Evolutionary conservation across 306 rosid species (phyloP).

Genomic region (Rosa persica): DNA sequence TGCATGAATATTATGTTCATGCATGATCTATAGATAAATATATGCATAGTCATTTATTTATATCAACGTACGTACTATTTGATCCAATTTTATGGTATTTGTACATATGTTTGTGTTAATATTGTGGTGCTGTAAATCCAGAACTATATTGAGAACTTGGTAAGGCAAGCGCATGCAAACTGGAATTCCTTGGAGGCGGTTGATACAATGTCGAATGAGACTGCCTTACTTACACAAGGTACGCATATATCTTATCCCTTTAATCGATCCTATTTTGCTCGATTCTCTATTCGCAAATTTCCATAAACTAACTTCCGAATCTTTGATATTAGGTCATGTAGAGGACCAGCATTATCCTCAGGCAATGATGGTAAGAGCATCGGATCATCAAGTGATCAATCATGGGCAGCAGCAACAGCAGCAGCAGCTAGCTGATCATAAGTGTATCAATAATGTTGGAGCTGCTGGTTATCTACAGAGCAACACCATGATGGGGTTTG

Average conservation of each 20-base stretch:
- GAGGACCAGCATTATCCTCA: conserved; percentile 6
- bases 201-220: conserved; percentile 41
- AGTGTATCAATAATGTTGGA: conserved; percentile 13
- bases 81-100: neutral
- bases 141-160: conserved; percentile 48
- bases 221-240: conserved; percentile 61
- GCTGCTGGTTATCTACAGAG: conserved; percentile 6
- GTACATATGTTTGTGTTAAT: neutral
- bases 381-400: conserved; percentile 23
- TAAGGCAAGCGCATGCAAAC: conserved; percentile 44
- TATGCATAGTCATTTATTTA: neutral
- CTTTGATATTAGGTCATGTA: conserved; percentile 35
- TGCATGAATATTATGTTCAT: neutral
- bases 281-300: neutral
- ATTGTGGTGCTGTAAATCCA: conserved; percentile 18
- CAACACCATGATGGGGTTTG: conserved; percentile 29
- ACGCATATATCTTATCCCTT: too few relatives aligned
- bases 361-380: conserved; percentile 18
- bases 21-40: neutral
- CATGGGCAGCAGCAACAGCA: conserved; percentile 10
- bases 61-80: neutral
- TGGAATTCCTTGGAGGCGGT: conserved; percentile 56
- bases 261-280: too few relatives aligned
- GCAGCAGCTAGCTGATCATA: conserved; percentile 16
- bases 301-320: neutral